Evolutionary conservation across 1,284 basidiomycete species (phyloP).

Genomic region (Ustilago trichophora): DNA sequence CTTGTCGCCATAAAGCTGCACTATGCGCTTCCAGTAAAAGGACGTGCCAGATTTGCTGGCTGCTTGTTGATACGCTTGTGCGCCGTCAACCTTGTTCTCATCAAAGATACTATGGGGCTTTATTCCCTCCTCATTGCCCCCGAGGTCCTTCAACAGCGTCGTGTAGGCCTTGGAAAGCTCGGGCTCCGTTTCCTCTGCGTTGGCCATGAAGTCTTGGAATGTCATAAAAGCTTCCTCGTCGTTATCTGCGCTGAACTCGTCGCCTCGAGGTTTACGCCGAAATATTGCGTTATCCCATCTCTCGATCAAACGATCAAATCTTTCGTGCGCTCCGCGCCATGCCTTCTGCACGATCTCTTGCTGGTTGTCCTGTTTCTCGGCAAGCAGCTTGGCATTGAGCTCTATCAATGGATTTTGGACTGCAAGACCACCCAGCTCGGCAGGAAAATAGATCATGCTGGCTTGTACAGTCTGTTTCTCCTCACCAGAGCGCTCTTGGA

Average conservation of each 20-base stretch:
- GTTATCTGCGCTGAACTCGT: not conserved
- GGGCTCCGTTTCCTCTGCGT: not conserved
- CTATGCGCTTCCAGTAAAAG: conserved; percentile 7
- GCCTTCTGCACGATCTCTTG: not conserved
- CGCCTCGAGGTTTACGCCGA: not conserved
- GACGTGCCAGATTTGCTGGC: not conserved
- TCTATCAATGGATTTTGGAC: conserved; percentile 5
- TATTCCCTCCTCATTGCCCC: too few relatives aligned
- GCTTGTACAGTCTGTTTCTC: not conserved
- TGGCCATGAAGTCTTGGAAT: not conserved
- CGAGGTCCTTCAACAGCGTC: not conserved
- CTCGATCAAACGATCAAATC: not conserved
- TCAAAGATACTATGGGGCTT: too few relatives aligned
- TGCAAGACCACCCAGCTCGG: conserved; percentile 2
- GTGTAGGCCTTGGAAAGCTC: not conserved
- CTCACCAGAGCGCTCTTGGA: conserved; percentile 2
- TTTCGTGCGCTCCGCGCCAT: not conserved
- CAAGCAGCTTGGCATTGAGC: conserved; percentile 5
- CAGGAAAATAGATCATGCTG: not conserved
- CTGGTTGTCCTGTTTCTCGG: not conserved
- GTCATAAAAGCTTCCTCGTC: not conserved
- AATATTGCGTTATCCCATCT: not conserved
- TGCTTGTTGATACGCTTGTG: conserved; percentile 1
- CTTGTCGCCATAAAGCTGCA: conserved; percentile 2
- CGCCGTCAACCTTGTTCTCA: too few relatives aligned